Evolutionary conservation across 768 basidiomycete species (phyloP).

Genomic region (Crepidotus variabilis): DNA sequence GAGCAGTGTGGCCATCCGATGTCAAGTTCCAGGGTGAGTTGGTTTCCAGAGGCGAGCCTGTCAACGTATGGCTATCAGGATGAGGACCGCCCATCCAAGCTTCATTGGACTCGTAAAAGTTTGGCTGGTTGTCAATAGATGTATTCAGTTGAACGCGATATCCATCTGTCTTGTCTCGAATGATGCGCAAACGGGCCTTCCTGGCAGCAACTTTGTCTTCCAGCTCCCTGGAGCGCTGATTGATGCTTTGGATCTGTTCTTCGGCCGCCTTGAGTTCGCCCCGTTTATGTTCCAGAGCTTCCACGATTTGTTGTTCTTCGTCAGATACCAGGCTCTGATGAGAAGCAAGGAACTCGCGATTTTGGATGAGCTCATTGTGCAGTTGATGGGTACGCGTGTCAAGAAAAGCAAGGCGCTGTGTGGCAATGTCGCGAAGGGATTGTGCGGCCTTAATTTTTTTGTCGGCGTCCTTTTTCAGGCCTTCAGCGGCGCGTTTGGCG

Average conservation of each 20-base stretch:
- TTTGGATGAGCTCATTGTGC: conserved; percentile 49
- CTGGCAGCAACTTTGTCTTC: conserved; percentile 68
- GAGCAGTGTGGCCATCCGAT: background rate
- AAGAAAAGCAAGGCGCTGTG: conserved; percentile 51
- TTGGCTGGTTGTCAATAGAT: background rate
- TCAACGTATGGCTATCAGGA: background rate
- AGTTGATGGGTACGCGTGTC: conserved; percentile 59
- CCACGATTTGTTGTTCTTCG: conserved; percentile 49
- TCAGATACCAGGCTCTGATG: conserved; percentile 43
- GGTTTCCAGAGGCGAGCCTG: background rate
- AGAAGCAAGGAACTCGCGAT: conserved; percentile 47
- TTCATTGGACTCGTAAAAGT: background rate
- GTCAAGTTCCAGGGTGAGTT: background rate
- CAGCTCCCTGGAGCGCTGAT: conserved; percentile 64
- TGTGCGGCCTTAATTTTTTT: conserved; percentile 77
- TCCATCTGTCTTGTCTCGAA: conserved; percentile 56
- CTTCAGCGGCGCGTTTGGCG: conserved; percentile 77
- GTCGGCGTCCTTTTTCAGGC: conserved; percentile 78
- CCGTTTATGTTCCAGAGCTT: conserved; percentile 51
- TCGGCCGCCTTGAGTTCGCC: conserved; percentile 64
- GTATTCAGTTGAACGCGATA: conserved; percentile 21
- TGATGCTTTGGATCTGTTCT: conserved; percentile 60
- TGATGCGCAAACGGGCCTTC: conserved; percentile 53
- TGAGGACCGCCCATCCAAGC: background rate
- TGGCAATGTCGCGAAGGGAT: conserved; percentile 57